Percentiles rank a stretch among this genome's conserved stretches.
These are phyloP conservation scores for Evansstolkia leycettana DNA, from an alignment of 495 filamentous ascomycete species.

Conservation along the genomic window DNA sequence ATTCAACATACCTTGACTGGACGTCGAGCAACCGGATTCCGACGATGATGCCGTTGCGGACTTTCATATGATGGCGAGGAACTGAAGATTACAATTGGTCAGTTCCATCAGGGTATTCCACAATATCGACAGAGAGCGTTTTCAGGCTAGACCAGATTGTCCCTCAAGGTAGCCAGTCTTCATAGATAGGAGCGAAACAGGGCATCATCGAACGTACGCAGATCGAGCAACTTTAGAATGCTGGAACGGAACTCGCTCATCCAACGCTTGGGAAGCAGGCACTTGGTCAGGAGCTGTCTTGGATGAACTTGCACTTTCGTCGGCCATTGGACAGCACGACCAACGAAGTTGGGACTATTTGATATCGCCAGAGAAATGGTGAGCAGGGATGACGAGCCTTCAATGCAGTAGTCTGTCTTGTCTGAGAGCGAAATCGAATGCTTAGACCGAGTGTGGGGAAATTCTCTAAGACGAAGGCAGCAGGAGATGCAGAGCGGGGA, in stretches of 20 bases:
- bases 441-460: no score
- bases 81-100: conserved; percentile 12
- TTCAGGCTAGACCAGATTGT: no score
- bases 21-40: conserved; percentile 57
- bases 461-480: no score
- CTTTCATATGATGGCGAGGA: conserved; percentile 46
- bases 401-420: no score
- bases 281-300: neutral
- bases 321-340: conserved; percentile 12
- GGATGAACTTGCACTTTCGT: conserved; percentile 8
- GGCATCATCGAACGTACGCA: conserved; percentile 31
- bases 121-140: no score
- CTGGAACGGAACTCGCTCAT: conserved; percentile 6
- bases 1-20: conserved; percentile 51
- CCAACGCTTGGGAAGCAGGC: no score
- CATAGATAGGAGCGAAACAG: no score
- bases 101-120: neutral
- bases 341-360: neutral
- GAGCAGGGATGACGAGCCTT: no score
- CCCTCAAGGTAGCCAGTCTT: no score
- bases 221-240: conserved; percentile 15
- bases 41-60: conserved; percentile 62
- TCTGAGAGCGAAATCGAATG: no score
- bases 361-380: no score
- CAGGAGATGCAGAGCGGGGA: no score